Evolutionary conservation across 805 yeast genomes (phyloP), one percentile per base, ranked within the genome.

Genomic region (Wickerhamomyces chambardii): DNA sequence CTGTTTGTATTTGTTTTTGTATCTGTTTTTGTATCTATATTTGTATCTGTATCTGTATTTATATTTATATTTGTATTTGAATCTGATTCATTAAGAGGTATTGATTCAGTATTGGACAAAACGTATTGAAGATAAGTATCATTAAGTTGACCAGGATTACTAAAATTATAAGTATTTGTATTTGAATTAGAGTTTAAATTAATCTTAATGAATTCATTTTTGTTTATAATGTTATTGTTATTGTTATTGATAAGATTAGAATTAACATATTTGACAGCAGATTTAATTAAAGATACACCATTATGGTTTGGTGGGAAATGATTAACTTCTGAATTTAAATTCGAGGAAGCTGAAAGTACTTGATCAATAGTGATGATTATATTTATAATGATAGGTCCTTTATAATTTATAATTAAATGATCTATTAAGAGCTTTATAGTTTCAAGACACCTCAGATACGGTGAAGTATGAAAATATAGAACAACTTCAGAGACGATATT

Each of bases 221-320:
- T 42, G 30, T 39, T 37, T 18, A 39, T 42, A n/a, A 46, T 41
- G 6, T 19, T 19, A 19, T 19, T 19, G 6, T 6, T 6, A 19
- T 6, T 6, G 22, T 19, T 19, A 19, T 19, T 19, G 8, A 50
- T 28, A n/a, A n/a, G n/a, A 35, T 43, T 46, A 9, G 50, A 47
- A 17, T 56, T 55, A 24, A 66, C 38, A 43, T 64, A 66, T 18
- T 58, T 58, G 29, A 62, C 56, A 8, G 66, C 58, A 32, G 59
- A 56, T 39, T 58, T 56, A 17, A 63, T 48, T 46, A 66, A 47
- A 1, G 67, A 54, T 10, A 55, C 58, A 12, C 72, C 72, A 36
- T 60, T 62, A 46, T 66, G 71, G 40, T 64, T 65, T 6, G 71
- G 71, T 3, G 71, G 72, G 31, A 56, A 51, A 36, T 51, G 56